Conservation (phyloP, 2,329 filamentous ascomycete species). For the Neofusicoccum kwambonambiense region DNA sequence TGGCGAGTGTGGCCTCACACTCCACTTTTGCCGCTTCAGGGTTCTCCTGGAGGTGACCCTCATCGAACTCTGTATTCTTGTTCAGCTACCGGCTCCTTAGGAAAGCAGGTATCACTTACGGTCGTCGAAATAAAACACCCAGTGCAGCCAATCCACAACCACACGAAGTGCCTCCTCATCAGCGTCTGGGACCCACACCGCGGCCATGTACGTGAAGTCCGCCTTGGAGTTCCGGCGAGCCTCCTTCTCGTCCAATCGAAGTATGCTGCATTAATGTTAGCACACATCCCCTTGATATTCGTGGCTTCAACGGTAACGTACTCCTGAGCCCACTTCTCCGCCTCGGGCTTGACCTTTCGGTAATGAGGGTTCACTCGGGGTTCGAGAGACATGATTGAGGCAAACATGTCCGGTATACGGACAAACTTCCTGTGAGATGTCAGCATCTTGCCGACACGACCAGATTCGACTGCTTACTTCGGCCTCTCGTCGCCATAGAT, state of each 20-base stretch:
- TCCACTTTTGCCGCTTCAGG: not conserved
- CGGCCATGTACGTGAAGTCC: not conserved
- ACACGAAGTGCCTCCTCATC: slow-evolving; percentile 1
- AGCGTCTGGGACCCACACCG: not conserved
- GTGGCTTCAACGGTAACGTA: no score
- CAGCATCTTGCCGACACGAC: not conserved
- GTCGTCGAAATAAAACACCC: slow-evolving; percentile 8
- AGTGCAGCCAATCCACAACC: not conserved
- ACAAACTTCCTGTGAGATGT: not conserved
- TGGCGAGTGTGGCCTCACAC: not conserved
- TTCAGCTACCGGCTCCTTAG: not conserved
- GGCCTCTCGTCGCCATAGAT: not conserved
- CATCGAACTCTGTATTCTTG: not conserved
- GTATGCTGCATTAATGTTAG: not conserved
- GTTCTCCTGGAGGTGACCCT: not conserved
- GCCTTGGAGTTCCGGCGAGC: not conserved
- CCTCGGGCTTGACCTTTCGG: not conserved
- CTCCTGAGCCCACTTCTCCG: not conserved
- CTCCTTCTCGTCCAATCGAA: not conserved
- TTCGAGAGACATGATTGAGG: not conserved
- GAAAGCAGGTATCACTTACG: not conserved
- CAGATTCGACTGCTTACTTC: not conserved
- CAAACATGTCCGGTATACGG: slow-evolving; percentile 3
- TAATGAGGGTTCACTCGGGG: not conserved
- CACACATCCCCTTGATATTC: no score